phyloP scores from a whole-genome alignment of 1,284 basidiomycete species.

The Moesziomyces sp. region DNA sequence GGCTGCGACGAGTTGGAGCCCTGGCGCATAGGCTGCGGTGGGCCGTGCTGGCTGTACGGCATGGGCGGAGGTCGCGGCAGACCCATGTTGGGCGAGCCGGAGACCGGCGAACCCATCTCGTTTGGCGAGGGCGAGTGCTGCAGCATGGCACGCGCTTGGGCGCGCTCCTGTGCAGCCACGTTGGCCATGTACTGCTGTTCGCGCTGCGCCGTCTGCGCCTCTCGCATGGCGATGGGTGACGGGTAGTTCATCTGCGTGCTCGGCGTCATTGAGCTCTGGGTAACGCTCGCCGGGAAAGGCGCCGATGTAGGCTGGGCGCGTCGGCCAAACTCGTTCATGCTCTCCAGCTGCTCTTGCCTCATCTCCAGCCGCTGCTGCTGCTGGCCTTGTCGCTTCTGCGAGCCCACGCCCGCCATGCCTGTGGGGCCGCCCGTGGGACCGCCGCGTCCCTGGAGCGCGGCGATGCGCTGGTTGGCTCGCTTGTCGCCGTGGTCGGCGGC shows the following conservation, averaged over 20 bases:
- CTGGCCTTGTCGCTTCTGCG: conserved; percentile 15
- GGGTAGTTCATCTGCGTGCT: conserved; percentile 55
- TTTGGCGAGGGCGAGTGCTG: conserved; percentile 35
- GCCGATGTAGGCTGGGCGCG: conserved; percentile 62
- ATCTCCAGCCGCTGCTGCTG: conserved; percentile 41
- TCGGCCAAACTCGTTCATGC: conserved; percentile 45
- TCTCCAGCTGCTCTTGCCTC: conserved; percentile 46
- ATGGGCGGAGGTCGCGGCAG: conserved; percentile 31
- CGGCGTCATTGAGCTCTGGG: conserved; percentile 45
- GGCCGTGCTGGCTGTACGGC: conserved; percentile 9
- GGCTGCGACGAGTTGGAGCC: conserved; percentile 4
- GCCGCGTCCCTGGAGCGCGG: conserved; percentile 48
- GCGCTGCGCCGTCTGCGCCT: conserved; percentile 59
- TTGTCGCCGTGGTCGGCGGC: conserved; percentile 95
- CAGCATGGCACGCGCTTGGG: conserved; percentile 41
- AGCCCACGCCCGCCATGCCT: conserved; percentile 29
- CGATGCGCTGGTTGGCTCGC: conserved; percentile 85
- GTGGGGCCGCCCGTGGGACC: conserved; percentile 40
- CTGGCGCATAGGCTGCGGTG: conserved; percentile 12
- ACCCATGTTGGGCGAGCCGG: conserved; percentile 15
- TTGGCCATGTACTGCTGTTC: conserved; percentile 57
- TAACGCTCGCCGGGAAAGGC: conserved; percentile 58
- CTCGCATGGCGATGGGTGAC: conserved; percentile 62
- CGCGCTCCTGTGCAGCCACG: conserved; percentile 51
- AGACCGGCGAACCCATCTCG: conserved; percentile 24